These are phyloP conservation scores for Pseudogymnoascus sp. DNA, from an alignment of 2,329 filamentous ascomycete species.

Conservation along the genomic window DNA sequence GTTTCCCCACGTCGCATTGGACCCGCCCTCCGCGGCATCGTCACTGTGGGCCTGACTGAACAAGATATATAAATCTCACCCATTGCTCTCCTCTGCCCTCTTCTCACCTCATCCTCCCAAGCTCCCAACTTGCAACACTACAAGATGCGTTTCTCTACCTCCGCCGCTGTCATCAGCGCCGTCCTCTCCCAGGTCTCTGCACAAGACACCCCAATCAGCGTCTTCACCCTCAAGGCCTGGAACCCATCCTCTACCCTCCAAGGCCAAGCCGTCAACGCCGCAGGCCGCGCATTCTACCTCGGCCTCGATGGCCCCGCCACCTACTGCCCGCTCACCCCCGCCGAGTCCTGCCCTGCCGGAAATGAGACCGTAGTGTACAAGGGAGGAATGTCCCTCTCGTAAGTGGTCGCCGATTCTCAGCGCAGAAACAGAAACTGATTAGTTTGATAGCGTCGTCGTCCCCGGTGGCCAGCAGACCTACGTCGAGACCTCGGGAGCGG, in stretches of 20 bases:
- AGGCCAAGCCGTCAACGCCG: slow-evolving; percentile 38
- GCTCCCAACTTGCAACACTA: neutral
- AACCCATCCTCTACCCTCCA: slow-evolving; percentile 31
- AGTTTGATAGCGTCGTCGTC: slow-evolving; percentile 39
- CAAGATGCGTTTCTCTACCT: neutral
- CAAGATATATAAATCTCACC: neutral
- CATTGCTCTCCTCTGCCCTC: neutral
- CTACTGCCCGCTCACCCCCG: slow-evolving; percentile 41
- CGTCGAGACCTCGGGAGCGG: slow-evolving; percentile 44
- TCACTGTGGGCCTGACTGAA: neutral
- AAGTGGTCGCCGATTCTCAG: slow-evolving; percentile 1
- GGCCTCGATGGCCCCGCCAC: slow-evolving; percentile 37
- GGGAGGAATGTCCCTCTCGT: slow-evolving; percentile 29
- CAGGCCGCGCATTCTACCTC: slow-evolving; percentile 42
- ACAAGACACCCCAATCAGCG: slow-evolving; percentile 13
- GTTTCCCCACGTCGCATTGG: neutral
- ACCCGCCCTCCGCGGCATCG: neutral
- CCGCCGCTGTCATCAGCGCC: neutral
- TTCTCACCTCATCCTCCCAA: neutral
- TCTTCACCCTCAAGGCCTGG: slow-evolving; percentile 38
- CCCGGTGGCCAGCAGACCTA: slow-evolving; percentile 59
- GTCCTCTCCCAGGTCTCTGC: neutral
- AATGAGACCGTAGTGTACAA: slow-evolving; percentile 40
- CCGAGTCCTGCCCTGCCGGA: slow-evolving; percentile 38
- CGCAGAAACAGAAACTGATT: neutral